Percentiles rank a stretch among this genome's conserved stretches.
Evolutionary conservation across 2,329 filamentous ascomycete species (phyloP).

Genomic region (Penicillium psychrosexuale): DNA sequence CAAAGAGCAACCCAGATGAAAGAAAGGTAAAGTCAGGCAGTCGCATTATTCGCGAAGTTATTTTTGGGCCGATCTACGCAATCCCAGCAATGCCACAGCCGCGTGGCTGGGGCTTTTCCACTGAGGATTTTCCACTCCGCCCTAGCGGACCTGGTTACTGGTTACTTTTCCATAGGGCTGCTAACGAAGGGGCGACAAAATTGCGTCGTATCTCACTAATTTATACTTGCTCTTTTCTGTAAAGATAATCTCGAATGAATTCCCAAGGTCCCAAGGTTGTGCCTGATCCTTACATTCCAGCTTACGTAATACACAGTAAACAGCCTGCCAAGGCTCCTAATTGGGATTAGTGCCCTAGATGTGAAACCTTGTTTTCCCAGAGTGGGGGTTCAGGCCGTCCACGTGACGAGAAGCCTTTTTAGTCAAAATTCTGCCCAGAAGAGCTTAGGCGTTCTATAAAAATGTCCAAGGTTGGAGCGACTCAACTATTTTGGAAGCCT

Average conservation of each 20-base stretch:
- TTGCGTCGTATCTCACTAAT: not conserved
- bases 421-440: not conserved
- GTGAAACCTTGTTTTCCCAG: too few species aligned
- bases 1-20: not conserved
- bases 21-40: constrained; percentile 16
- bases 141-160: not conserved
- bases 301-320: not conserved
- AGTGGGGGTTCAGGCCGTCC: too few species aligned
- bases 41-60: constrained; percentile 20
- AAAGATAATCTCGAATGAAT: not conserved
- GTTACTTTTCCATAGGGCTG: not conserved
- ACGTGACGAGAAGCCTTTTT: not conserved
- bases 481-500: not conserved
- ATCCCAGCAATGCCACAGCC: constrained; percentile 27
- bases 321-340: not conserved
- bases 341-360: too few species aligned
- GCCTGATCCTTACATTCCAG: not conserved
- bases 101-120: constrained; percentile 18
- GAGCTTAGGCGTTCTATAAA: not conserved
- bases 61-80: constrained; percentile 24
- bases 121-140: constrained; percentile 10
- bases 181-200: not conserved
- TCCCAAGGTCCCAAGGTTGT: not conserved
- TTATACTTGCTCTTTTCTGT: not conserved
- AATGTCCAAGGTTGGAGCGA: not conserved